phyloP scores from a whole-genome alignment of 257 asterid genomes.

The Sherardia arvensis region DNA sequence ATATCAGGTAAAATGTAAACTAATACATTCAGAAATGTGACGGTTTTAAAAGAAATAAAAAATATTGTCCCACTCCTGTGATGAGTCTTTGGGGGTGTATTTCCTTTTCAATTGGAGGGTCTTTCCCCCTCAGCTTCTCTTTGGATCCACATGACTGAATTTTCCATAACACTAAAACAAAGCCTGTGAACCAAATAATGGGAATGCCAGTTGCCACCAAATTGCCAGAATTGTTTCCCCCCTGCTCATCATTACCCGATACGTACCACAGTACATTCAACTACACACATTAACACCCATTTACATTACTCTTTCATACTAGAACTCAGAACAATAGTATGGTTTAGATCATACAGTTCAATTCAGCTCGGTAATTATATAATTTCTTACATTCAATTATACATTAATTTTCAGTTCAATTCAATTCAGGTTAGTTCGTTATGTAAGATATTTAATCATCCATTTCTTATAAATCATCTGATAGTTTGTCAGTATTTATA shows the following conservation, averaged over 20 bases:
- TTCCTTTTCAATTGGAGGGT: conserved; percentile 1
- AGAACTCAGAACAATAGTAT: too few relatives aligned
- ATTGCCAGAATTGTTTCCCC: not conserved
- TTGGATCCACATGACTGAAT: conserved; percentile 5
- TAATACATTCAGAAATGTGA: not conserved
- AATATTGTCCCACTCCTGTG: conserved; percentile 15
- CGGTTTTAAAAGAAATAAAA: too few relatives aligned
- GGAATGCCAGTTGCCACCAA: conserved; percentile 2
- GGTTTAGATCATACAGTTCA: too few relatives aligned
- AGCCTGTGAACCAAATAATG: not conserved
- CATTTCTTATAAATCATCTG: not conserved
- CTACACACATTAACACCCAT: not conserved
- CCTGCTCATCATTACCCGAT: not conserved
- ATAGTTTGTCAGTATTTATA: not conserved
- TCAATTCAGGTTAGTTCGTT: too few relatives aligned
- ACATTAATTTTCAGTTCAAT: too few relatives aligned
- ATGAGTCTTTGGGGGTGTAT: not conserved
- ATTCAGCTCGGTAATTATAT: too few relatives aligned
- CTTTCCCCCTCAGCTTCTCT: not conserved
- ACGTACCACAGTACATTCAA: not conserved
- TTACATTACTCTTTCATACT: too few relatives aligned
- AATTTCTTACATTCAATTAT: too few relatives aligned
- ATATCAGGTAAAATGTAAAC: not conserved
- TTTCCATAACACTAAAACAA: conserved; percentile 2
- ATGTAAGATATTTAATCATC: too few relatives aligned